These are phyloP conservation scores for Botryosphaeria dothidea DNA, from an alignment of 2,329 filamentous ascomycete species.

Conservation along the genomic window DNA sequence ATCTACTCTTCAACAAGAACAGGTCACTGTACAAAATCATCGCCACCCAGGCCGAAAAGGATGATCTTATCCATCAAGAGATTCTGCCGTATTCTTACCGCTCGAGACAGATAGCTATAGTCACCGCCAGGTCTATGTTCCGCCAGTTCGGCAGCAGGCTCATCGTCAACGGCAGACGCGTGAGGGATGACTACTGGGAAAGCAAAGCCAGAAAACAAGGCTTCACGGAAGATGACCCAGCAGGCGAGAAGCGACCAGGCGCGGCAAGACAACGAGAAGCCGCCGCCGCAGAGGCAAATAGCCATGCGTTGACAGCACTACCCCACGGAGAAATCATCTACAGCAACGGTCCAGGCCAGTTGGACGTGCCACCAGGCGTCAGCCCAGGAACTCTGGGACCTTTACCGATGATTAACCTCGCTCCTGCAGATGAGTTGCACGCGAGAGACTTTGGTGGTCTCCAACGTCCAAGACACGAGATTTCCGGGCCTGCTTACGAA, in stretches of 20 bases:
- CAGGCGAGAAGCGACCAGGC: slow-evolving; percentile 93
- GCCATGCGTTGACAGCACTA: slow-evolving; percentile 59
- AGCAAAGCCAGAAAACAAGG: slow-evolving; percentile 95
- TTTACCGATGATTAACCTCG: slow-evolving; percentile 81
- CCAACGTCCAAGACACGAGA: slow-evolving; percentile 83
- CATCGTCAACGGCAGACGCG: slow-evolving; percentile 83
- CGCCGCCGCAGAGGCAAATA: slow-evolving; percentile 64
- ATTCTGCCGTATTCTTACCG: slow-evolving; percentile 96
- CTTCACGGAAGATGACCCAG: slow-evolving; percentile 94
- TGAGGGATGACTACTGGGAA: slow-evolving; percentile 99
- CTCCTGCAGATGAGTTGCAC: slow-evolving; percentile 73
- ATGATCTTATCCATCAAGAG: slow-evolving; percentile 91
- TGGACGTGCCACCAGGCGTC: slow-evolving; percentile 43
- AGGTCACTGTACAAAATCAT: slow-evolving; percentile 97
- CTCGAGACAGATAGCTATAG: slow-evolving; percentile 97
- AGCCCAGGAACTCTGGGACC: slow-evolving; percentile 70
- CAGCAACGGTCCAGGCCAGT: slow-evolving; percentile 63
- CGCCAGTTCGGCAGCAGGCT: slow-evolving; percentile 95
- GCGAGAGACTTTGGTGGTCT: slow-evolving; percentile 81
- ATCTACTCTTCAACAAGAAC: slow-evolving; percentile 98
- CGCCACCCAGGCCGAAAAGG: slow-evolving; percentile 91
- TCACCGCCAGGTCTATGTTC: slow-evolving; percentile 98
- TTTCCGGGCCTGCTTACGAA: slow-evolving; percentile 79
- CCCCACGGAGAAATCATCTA: slow-evolving; percentile 88
- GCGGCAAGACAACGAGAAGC: slow-evolving; percentile 86